These are phyloP conservation scores for Neophaeococcomyces mojaviensis DNA, from an alignment of 2,329 filamentous ascomycete species.

Conservation along the genomic window DNA sequence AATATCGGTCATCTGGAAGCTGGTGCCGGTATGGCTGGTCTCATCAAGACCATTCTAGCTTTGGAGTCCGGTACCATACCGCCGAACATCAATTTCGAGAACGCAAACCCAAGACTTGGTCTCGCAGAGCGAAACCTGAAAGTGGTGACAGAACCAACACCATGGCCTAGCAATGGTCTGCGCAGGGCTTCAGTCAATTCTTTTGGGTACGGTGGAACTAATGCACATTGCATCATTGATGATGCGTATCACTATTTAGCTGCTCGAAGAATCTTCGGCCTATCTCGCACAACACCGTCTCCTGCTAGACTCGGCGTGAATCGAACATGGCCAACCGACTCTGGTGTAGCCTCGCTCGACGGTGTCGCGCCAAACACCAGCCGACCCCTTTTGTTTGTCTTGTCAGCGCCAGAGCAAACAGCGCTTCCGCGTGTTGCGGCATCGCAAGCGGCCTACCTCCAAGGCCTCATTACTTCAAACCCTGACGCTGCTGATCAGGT, in stretches of 20 bases:
- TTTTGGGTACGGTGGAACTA: constrained; percentile 32
- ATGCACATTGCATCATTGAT: constrained; percentile 30
- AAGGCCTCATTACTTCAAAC: too few relatives aligned
- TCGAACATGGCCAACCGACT: too few relatives aligned
- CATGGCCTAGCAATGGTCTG: constrained; percentile 13
- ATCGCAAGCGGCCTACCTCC: too few relatives aligned
- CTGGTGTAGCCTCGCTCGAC: too few relatives aligned
- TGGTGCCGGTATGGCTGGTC: constrained; percentile 22
- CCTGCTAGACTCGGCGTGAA: too few relatives aligned
- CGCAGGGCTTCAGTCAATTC: constrained; percentile 28
- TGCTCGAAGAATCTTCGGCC: constrained; percentile 9
- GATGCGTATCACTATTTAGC: not conserved
- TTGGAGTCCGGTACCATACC: constrained; percentile 25
- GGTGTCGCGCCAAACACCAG: too few relatives aligned
- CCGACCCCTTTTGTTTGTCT: too few relatives aligned
- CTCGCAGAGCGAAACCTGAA: not conserved
- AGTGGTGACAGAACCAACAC: constrained; percentile 23
- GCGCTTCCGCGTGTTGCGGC: too few relatives aligned
- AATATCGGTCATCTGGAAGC: constrained; percentile 30
- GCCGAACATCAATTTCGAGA: constrained; percentile 20
- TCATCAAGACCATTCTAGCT: constrained; percentile 26
- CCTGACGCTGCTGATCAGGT: too few relatives aligned
- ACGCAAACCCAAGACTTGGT: constrained; percentile 16
- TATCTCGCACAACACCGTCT: constrained; percentile 17
- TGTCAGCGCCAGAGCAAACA: too few relatives aligned